phyloP scores from a whole-genome alignment of 331 rosid species.

The Quercus lobata region DNA sequence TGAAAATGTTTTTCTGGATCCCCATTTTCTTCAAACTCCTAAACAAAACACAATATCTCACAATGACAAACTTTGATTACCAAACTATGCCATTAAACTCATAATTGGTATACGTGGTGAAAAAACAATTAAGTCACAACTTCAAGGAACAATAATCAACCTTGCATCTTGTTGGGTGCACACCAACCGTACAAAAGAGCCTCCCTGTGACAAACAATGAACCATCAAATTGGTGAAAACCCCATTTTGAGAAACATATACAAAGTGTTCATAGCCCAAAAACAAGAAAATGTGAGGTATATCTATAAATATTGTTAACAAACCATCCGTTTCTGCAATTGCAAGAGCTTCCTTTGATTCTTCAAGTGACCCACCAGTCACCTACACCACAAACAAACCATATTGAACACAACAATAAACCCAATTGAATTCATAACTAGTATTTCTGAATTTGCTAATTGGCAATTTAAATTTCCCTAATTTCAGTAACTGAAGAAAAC shows the following conservation, averaged over 20 bases:
- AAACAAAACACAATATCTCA: slow-evolving; percentile 25
- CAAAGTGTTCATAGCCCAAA: background rate
- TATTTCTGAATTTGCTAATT: background rate
- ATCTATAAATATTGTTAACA: background rate
- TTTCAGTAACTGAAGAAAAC: background rate
- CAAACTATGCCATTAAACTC: slow-evolving; percentile 2
- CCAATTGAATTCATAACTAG: background rate
- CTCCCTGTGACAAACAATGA: slow-evolving; percentile 48
- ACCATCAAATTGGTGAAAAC: slow-evolving; percentile 18
- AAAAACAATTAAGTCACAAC: background rate
- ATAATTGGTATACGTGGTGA: background rate
- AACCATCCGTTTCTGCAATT: slow-evolving; percentile 91
- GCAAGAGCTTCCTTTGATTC: slow-evolving; percentile 89
- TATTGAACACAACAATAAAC: background rate
- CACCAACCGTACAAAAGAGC: slow-evolving; percentile 93
- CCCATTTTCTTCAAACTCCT: slow-evolving; percentile 91
- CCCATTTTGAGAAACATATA: background rate
- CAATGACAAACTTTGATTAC: slow-evolving; percentile 22
- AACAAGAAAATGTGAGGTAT: background rate
- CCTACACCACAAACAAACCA: slow-evolving; percentile 44
- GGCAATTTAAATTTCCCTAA: background rate
- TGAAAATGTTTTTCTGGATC: slow-evolving; percentile 88
- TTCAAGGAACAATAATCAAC: slow-evolving; percentile 34
- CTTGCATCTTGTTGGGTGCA: slow-evolving; percentile 98
- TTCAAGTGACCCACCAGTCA: slow-evolving; percentile 90